Percentiles rank a stretch among this genome's conserved stretches.
Evolutionary conservation across 257 asterid species (phyloP).

Genomic region (Thymus quinquecostatus): DNA sequence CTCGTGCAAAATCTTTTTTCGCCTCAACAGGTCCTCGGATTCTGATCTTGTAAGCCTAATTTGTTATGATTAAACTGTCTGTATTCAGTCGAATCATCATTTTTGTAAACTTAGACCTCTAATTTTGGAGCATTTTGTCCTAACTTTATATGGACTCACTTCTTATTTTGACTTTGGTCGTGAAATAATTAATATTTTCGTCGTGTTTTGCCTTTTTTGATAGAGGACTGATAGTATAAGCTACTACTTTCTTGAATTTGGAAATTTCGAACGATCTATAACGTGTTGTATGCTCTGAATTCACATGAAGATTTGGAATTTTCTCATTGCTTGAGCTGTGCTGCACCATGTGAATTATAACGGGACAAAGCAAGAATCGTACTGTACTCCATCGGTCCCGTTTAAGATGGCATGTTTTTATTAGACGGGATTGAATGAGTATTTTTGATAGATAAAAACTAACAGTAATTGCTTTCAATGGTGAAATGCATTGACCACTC

Average conservation of each 20-base stretch:
- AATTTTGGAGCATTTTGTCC: not conserved
- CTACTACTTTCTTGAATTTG: no score
- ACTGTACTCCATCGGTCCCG: no score
- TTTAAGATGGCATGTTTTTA: no score
- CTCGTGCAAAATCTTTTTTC: not conserved
- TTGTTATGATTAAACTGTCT: slow-evolving; percentile 5
- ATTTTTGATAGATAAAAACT: no score
- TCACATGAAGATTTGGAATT: not conserved
- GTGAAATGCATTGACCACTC: not conserved
- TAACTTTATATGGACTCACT: not conserved
- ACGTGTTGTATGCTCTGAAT: not conserved
- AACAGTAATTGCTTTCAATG: slow-evolving; percentile 3
- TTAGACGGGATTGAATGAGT: no score
- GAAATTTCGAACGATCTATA: not conserved
- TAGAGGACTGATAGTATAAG: no score
- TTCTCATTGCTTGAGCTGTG: not conserved
- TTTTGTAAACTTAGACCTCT: slow-evolving; percentile 28
- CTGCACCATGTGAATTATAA: not conserved
- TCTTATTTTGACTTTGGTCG: not conserved
- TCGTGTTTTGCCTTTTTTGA: no score
- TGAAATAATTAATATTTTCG: no score
- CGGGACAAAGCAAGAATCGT: not conserved
- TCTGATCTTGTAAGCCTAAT: slow-evolving; percentile 36
- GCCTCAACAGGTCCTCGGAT: slow-evolving; percentile 12
- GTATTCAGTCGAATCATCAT: slow-evolving; percentile 23